A percentile compares a stretch with the other conserved stretches of the same genome.
These are phyloP conservation scores for barrel medic (Medicago truncatula) DNA, from an alignment of 306 rosid species.

Conservation along the genomic window DNA sequence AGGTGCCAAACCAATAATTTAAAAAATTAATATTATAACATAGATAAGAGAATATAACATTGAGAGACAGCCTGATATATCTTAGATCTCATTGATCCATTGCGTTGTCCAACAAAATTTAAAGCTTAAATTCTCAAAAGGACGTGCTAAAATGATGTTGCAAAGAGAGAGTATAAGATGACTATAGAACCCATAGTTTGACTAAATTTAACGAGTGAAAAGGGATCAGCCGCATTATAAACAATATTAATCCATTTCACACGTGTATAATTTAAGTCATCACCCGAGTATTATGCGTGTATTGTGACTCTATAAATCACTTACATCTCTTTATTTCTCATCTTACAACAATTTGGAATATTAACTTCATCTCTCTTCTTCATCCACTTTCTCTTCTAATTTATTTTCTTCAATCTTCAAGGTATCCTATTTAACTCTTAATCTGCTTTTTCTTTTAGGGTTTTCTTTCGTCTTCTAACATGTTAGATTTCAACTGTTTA, in stretches of 20 bases:
- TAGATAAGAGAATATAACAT: background rate
- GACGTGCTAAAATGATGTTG: slow-evolving; percentile 18
- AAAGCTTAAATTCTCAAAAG: slow-evolving; percentile 7
- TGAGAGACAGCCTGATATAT: background rate
- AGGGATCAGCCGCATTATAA: slow-evolving; percentile 40
- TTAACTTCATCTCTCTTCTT: too few species aligned
- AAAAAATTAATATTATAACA: background rate
- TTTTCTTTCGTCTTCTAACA: background rate
- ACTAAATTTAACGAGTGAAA: slow-evolving; percentile 42
- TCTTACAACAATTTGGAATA: too few species aligned
- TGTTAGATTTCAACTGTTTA: background rate
- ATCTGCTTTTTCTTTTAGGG: background rate
- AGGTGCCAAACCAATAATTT: background rate
- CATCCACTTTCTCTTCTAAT: background rate
- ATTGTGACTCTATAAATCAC: slow-evolving; percentile 15
- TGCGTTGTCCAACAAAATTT: background rate
- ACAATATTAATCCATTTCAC: slow-evolving; percentile 33
- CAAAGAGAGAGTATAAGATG: background rate
- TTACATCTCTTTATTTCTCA: background rate
- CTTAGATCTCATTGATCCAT: background rate
- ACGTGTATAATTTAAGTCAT: slow-evolving; percentile 32
- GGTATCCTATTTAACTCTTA: slow-evolving; percentile 24
- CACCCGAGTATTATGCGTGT: slow-evolving; percentile 43
- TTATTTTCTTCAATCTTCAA: slow-evolving; percentile 22
- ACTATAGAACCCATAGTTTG: slow-evolving; percentile 52